Conservation (phyloP, 2,329 filamentous ascomycete genomes). For the Hortaea sp. region DNA sequence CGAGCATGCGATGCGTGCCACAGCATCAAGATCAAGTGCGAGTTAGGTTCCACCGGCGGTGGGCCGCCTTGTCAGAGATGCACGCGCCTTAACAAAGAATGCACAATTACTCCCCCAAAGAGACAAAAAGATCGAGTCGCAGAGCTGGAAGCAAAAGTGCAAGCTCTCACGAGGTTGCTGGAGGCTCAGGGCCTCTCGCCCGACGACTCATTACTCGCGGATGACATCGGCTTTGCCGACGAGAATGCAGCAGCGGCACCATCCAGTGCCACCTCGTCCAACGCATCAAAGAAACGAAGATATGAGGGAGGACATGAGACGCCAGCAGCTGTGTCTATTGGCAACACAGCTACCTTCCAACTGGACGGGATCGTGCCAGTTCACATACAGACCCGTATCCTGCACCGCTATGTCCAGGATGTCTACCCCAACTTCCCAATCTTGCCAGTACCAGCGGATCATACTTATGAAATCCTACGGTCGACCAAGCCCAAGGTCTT, state of each 20-base stretch:
- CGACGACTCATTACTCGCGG: slow-evolving; percentile 7
- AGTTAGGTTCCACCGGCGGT: slow-evolving; percentile 10
- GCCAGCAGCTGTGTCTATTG: background rate
- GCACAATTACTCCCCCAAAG: slow-evolving; percentile 15
- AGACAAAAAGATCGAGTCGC: slow-evolving; percentile 16
- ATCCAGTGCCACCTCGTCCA: background rate
- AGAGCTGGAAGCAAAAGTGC: slow-evolving; percentile 22
- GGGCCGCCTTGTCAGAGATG: slow-evolving; percentile 21
- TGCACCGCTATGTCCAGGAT: slow-evolving; percentile 13
- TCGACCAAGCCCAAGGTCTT: background rate
- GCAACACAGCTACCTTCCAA: background rate
- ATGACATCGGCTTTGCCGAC: background rate
- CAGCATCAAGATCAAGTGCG: slow-evolving; percentile 20
- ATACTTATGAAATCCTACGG: background rate
- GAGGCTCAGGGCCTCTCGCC: slow-evolving; percentile 8
- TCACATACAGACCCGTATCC: slow-evolving; percentile 10
- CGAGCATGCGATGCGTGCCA: slow-evolving; percentile 17
- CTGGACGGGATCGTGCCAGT: slow-evolving; percentile 13
- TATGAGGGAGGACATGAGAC: background rate
- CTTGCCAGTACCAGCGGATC: background rate
- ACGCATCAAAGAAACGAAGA: slow-evolving; percentile 7
- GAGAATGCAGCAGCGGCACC: background rate
- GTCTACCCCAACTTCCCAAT: slow-evolving; percentile 7
- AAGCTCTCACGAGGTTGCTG: slow-evolving; percentile 17
- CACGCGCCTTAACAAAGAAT: slow-evolving; percentile 17